A percentile compares a stretch with the other conserved stretches of the same genome.
phyloP scores from a whole-genome alignment of 805 yeast species.

The Yarrowia sp. region DNA sequence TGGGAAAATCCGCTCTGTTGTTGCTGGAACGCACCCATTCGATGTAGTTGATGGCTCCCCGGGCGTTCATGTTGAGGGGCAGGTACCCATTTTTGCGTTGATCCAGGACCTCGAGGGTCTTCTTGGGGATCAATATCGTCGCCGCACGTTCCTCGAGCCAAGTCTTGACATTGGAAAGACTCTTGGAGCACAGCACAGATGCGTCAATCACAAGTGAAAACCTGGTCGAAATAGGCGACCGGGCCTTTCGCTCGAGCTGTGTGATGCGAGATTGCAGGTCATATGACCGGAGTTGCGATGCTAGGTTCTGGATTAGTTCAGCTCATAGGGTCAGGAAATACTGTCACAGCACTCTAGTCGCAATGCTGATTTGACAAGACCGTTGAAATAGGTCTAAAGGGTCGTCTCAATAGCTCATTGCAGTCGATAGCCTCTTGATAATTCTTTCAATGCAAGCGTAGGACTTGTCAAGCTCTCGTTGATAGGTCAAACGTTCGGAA shows the following conservation, averaged over 20 bases:
- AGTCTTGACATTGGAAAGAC: conserved; percentile 11
- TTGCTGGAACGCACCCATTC: conserved; percentile 10
- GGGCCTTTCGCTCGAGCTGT: conserved; percentile 12
- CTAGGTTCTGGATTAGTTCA: conserved; percentile 29
- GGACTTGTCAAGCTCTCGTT: too few relatives aligned
- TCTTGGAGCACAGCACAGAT: conserved; percentile 5
- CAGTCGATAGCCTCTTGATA: too few relatives aligned
- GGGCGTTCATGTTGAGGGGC: conserved; percentile 29
- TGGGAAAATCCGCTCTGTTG: conserved; percentile 11
- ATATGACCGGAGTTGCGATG: conserved; percentile 12
- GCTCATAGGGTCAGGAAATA: too few relatives aligned
- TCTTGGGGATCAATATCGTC: conserved; percentile 21
- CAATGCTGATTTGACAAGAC: too few relatives aligned
- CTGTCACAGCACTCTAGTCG: too few relatives aligned
- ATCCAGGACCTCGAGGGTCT: conserved; percentile 27
- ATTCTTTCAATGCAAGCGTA: too few relatives aligned
- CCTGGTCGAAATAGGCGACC: conserved; percentile 12
- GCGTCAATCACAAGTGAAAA: conserved; percentile 19
- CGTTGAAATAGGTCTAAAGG: too few relatives aligned
- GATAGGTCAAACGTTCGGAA: too few relatives aligned
- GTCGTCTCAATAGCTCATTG: too few relatives aligned
- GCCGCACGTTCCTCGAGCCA: conserved; percentile 35
- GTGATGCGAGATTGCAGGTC: conserved; percentile 28
- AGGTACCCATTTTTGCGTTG: conserved; percentile 16
- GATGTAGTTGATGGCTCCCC: conserved; percentile 10